phyloP scores from a whole-genome alignment of 176 grass and related monocot genomes.

The Carex myosuroides region DNA sequence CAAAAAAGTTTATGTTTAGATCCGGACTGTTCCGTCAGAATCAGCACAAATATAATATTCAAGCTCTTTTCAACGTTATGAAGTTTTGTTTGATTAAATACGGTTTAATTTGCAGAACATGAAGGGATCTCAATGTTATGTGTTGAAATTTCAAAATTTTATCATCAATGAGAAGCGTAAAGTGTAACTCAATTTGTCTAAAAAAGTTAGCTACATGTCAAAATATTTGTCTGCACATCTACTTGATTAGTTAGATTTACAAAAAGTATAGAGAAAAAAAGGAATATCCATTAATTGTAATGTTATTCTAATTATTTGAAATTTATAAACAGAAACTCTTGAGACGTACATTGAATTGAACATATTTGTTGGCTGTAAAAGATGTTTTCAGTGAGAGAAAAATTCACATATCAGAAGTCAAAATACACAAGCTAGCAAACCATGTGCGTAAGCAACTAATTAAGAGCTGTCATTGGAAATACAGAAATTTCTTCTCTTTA shows the following conservation, averaged over 20 bases:
- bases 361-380: background rate
- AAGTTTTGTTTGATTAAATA: too few relatives aligned
- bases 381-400: background rate
- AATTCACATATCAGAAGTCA: constrained; percentile 15
- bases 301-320: background rate
- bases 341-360: background rate
- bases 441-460: constrained; percentile 18
- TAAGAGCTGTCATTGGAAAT: constrained; percentile 3
- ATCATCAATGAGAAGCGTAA: background rate
- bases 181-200: background rate
- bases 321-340: background rate
- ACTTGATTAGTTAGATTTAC: too few relatives aligned
- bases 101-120: background rate
- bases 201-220: too few relatives aligned
- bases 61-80: too few relatives aligned
- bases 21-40: too few relatives aligned
- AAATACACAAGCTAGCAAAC: constrained; percentile 11
- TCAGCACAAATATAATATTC: too few relatives aligned
- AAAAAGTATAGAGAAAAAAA: background rate
- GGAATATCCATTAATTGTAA: background rate
- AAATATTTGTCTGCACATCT: too few relatives aligned
- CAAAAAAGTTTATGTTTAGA: too few relatives aligned
- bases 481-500: constrained; percentile 3
- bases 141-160: background rate
- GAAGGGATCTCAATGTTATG: background rate